These are phyloP conservation scores for Sordariomycetes sp. DNA, from an alignment of 2,329 filamentous ascomycete species.

Conservation along the genomic window DNA sequence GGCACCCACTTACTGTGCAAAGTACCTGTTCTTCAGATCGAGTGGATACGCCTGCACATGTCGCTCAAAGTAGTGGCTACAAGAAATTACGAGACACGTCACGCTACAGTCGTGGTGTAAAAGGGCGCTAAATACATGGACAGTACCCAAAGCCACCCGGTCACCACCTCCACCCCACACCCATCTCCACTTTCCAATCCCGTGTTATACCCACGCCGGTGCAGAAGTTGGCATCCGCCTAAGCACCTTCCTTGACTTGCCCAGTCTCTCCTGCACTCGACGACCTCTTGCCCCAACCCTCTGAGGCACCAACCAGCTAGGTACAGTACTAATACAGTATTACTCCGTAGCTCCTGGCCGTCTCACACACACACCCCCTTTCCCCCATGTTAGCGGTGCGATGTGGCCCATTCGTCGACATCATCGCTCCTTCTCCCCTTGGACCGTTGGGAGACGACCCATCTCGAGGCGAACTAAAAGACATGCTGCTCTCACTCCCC, in stretches of 20 bases:
- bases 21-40: background rate
- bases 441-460: background rate
- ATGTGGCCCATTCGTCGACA: background rate
- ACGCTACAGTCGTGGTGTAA: background rate
- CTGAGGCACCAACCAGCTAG: background rate
- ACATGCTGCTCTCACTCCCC: background rate
- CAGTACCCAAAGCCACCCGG: background rate
- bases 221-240: background rate
- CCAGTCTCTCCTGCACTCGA: background rate
- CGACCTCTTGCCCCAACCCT: background rate
- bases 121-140: background rate
- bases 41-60: background rate
- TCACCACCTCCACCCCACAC: background rate
- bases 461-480: background rate
- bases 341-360: background rate
- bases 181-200: background rate
- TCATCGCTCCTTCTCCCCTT: background rate
- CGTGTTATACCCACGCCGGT: background rate
- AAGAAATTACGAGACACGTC: background rate
- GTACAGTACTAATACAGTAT: background rate
- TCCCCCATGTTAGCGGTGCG: background rate
- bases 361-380: background rate
- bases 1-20: background rate
- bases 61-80: background rate
- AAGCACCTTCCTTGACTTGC: background rate